Evolutionary conservation across 495 filamentous ascomycete species (phyloP), one percentile per base, ranked within the genome.

Genomic region (Niebla homalea): DNA sequence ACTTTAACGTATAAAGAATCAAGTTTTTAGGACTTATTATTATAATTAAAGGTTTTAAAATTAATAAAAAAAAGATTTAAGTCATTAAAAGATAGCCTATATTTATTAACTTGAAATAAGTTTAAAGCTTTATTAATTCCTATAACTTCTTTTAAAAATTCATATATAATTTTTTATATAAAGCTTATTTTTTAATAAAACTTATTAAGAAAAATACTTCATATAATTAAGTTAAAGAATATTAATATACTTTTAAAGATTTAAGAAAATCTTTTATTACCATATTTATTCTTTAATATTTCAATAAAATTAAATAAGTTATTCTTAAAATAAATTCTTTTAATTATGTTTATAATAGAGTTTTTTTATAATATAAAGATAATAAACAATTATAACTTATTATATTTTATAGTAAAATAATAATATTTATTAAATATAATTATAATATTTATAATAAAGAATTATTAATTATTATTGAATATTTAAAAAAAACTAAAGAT

Each of bases 111-210:
- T 42, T 65, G 0, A 58, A 57, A 26, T 47, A 56, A 10, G 45
- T 64, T 5, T 51, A 62, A 36, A 42, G 41, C 1, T 67, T 62
- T 42, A 19, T 69, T 4, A 53, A 60, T 0, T 61, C 67, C 37
- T 56, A 20, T 18, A 62, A 63, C 45, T 69, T 65, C 47, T 66
- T 63, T 39, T 39, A 52, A 2, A 40, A 50, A 0, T 67, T 67
- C 39, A 65, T 69, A 0, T 14, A 54, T 15, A 46, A 53, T 0
- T 67, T 61, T 50, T 59, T 47, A 4, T 32, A 36, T 18, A 59
- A 60, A 16, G 51, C 43, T 1, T 50, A 35, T 4, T 56, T 49
- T 0, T 36, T 66, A 4, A 20, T 56, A 6, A 21, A 38, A 50
- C 46, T 55, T 3, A 58, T 39, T 1, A 48, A 49, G 48, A 62